Percentiles rank a stretch among this genome's conserved stretches.
Conservation (phyloP, 257 asterid species). For the Solanum peruvianum region DNA sequence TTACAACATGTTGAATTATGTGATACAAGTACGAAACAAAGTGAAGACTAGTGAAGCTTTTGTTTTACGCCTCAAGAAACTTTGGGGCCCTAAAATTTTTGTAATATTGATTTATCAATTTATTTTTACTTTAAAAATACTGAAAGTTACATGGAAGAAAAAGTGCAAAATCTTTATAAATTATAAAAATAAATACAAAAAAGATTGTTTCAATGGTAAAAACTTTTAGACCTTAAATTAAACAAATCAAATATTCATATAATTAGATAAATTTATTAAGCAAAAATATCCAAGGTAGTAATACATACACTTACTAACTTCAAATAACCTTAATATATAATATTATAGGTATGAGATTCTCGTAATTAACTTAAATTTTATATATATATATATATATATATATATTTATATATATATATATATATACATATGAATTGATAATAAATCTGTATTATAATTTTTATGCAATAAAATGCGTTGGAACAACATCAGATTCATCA, state of each 20-base stretch:
- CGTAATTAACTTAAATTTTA: neutral
- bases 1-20: neutral
- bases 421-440: too few relatives aligned
- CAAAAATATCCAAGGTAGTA: neutral
- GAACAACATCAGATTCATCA: neutral
- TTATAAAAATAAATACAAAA: too few relatives aligned
- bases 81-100: neutral
- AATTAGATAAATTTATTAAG: neutral
- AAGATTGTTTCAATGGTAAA: neutral
- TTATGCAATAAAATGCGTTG: neutral
- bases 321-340: too few relatives aligned
- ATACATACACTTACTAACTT: neutral
- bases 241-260: neutral
- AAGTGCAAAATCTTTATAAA: neutral
- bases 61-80: neutral
- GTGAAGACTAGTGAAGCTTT: neutral
- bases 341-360: neutral
- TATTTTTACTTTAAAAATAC: too few relatives aligned
- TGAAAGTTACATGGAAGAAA: neutral
- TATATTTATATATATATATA: too few relatives aligned
- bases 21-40: neutral
- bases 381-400: too few relatives aligned
- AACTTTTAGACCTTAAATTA: neutral
- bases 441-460: too few relatives aligned
- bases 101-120: neutral